phyloP scores from a whole-genome alignment of 2,329 filamentous ascomycete species.

The Fusarium virguliforme region DNA sequence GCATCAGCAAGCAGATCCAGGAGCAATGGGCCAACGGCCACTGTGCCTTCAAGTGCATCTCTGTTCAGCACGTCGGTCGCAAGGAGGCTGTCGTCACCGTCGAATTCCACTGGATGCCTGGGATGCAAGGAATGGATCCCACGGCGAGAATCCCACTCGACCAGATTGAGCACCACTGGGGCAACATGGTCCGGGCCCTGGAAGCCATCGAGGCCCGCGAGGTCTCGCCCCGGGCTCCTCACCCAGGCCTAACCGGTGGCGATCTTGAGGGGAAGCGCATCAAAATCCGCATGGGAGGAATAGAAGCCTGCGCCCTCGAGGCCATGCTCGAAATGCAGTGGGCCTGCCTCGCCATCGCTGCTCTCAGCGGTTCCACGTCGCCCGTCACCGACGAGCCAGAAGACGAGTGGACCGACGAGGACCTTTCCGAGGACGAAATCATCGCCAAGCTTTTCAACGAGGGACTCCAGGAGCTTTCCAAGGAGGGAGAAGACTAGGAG shows the following conservation, averaged over 20 bases:
- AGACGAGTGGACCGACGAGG: too few species aligned
- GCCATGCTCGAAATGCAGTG: slow-evolving; percentile 9
- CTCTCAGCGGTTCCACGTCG: not conserved
- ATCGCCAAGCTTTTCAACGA: too few species aligned
- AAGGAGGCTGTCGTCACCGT: not conserved
- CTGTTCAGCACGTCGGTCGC: not conserved
- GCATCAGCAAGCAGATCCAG: not conserved
- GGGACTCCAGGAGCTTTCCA: too few species aligned
- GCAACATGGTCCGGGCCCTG: not conserved
- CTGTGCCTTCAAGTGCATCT: slow-evolving; percentile 1
- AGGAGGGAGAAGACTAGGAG: too few species aligned
- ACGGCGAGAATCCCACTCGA: too few species aligned
- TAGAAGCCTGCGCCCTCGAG: not conserved
- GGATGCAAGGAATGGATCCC: too few species aligned
- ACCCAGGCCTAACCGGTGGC: too few species aligned
- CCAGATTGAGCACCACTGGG: not conserved
- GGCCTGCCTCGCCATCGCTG: not conserved
- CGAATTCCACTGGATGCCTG: slow-evolving; percentile 23
- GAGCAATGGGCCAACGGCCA: not conserved
- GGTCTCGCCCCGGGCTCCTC: too few species aligned
- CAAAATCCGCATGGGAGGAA: not conserved
- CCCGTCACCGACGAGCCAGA: not conserved
- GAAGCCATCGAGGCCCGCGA: not conserved
- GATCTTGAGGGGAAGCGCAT: not conserved
- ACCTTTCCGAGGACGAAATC: too few species aligned